Conservation (phyloP, 2,329 filamentous ascomycete species). For the Westerdykella ornata region DNA sequence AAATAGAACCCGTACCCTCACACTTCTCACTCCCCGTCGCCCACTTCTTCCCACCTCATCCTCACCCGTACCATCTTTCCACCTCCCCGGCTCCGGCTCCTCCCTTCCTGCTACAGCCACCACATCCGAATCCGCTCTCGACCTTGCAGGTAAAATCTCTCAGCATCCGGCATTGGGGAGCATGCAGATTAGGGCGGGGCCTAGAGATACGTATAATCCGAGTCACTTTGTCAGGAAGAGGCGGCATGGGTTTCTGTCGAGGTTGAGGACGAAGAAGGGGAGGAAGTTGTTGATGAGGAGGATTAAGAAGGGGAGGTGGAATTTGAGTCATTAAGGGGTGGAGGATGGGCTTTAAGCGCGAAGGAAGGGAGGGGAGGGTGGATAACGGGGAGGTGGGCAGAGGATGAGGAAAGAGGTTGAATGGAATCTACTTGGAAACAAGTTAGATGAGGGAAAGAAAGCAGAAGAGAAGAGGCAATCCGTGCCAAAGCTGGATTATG, state of each 20-base stretch:
- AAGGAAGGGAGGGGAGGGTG: background rate
- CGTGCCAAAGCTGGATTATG: no score
- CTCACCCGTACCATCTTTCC: conserved; percentile 10
- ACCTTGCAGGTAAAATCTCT: conserved; percentile 33
- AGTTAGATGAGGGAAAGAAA: background rate
- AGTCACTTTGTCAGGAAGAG: conserved; percentile 56
- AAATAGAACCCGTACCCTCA: background rate
- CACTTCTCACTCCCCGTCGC: conserved; percentile 1
- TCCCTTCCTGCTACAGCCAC: conserved; percentile 8
- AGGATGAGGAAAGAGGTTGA: background rate
- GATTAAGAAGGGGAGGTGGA: conserved; percentile 47
- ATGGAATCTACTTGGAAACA: background rate
- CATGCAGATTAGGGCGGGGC: conserved; percentile 42
- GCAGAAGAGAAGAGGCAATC: no score
- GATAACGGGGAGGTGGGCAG: background rate
- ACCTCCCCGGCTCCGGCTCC: conserved; percentile 16
- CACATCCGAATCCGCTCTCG: conserved; percentile 19
- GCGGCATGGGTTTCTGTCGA: conserved; percentile 53
- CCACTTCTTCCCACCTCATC: background rate
- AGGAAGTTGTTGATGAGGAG: conserved; percentile 50
- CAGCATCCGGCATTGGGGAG: conserved; percentile 31
- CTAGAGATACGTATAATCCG: conserved; percentile 53
- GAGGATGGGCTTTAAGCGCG: background rate
- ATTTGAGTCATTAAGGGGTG: conserved; percentile 26
- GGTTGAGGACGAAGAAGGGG: conserved; percentile 49